Percentiles rank a stretch among this genome's conserved stretches.
phyloP scores from a whole-genome alignment of 345 rosid genomes.

The Reutealis trisperma region DNA sequence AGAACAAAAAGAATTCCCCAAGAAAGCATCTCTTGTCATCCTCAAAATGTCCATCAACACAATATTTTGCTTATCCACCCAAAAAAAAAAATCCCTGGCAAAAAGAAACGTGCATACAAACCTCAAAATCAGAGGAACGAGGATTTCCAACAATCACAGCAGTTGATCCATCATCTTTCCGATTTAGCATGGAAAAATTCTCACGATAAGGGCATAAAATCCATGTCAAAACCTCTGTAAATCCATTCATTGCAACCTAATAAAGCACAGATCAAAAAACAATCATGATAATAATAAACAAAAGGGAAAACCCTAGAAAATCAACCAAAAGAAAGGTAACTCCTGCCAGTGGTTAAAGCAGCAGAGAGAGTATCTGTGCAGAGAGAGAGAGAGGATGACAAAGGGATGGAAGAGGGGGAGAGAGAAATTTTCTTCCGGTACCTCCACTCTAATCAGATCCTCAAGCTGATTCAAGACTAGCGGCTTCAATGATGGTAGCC shows the following conservation, averaged over 20 bases:
- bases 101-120: constrained; percentile 24
- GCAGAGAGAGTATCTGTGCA: neutral
- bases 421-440: constrained; percentile 19
- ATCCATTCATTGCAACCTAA: constrained; percentile 79
- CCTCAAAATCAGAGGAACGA: constrained; percentile 95
- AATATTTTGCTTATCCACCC: neutral
- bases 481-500: constrained; percentile 62
- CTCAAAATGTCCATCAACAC: neutral
- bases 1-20: neutral
- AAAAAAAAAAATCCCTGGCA: neutral
- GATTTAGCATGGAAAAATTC: constrained; percentile 66
- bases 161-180: constrained; percentile 51
- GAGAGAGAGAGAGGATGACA: neutral
- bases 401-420: neutral
- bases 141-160: constrained; percentile 78
- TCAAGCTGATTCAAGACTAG: constrained; percentile 69
- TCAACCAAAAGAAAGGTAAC: constrained; percentile 1
- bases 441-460: constrained; percentile 84
- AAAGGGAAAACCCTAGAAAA: constrained; percentile 1
- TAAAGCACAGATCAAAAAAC: neutral
- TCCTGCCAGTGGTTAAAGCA: neutral
- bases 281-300: no score
- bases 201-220: constrained; percentile 73
- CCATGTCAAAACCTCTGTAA: constrained; percentile 81
- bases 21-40: neutral